Evolutionary conservation across 345 rosid species (phyloP).

Genomic region (Erodium maritimum): DNA sequence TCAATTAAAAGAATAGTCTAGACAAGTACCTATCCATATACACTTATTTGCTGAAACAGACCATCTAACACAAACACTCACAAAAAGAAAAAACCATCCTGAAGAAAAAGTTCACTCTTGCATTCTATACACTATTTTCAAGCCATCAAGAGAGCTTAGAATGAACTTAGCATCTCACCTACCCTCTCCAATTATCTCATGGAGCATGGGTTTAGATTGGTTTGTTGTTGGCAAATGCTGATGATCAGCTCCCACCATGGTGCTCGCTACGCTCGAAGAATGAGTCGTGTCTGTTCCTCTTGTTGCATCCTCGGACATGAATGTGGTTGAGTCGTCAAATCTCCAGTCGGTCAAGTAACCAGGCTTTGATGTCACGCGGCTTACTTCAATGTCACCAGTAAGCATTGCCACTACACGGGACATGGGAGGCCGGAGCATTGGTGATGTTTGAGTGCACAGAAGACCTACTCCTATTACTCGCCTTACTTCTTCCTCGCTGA

Average conservation of each 20-base stretch:
- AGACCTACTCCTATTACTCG: conserved; percentile 47
- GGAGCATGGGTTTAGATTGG: conserved; percentile 6
- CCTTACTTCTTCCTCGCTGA: conserved; percentile 31
- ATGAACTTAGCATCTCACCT: conserved; percentile 4
- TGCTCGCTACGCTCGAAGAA: conserved; percentile 7
- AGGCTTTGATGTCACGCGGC: conserved; percentile 24
- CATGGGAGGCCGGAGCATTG: conserved; percentile 44
- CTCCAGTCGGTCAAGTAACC: conserved; percentile 52
- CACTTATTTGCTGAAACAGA: too few relatives aligned
- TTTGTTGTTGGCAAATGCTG: neutral
- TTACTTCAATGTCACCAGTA: conserved; percentile 54
- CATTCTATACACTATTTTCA: too few relatives aligned
- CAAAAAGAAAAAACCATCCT: too few relatives aligned
- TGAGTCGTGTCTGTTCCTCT: conserved; percentile 6
- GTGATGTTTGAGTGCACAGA: conserved; percentile 51
- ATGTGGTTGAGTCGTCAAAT: conserved; percentile 26
- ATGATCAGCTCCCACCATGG: neutral
- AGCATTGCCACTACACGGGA: conserved; percentile 61
- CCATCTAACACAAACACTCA: too few relatives aligned
- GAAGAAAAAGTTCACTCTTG: too few relatives aligned
- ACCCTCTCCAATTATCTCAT: conserved; percentile 16
- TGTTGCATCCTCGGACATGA: conserved; percentile 15
- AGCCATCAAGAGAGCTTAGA: too few relatives aligned
- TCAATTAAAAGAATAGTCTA: too few relatives aligned
- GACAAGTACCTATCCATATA: too few relatives aligned